These are phyloP conservation scores for Colletotrichum falcatum DNA, from an alignment of 2,329 filamentous ascomycete species.

Conservation along the genomic window DNA sequence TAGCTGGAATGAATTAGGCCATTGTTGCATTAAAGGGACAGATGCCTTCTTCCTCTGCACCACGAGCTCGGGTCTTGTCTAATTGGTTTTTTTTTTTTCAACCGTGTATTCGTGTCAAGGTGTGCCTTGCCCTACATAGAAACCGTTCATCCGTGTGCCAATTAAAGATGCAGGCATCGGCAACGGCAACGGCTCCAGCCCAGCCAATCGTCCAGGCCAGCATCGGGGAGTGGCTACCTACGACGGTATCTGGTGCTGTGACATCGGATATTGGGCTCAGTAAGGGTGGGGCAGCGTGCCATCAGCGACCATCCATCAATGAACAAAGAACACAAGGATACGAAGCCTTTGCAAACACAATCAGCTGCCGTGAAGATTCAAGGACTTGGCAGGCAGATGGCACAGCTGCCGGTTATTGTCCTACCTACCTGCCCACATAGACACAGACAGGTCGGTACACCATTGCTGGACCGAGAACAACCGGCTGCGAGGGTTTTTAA, in stretches of 20 bases:
- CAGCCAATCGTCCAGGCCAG: slow-evolving; percentile 6
- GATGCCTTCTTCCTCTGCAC: slow-evolving; percentile 14
- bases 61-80: slow-evolving; percentile 17
- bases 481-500: background rate
- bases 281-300: slow-evolving; percentile 31
- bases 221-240: slow-evolving; percentile 33
- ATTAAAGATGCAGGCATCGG: background rate
- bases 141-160: slow-evolving; percentile 13
- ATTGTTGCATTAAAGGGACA: slow-evolving; percentile 14
- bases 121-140: slow-evolving; percentile 11
- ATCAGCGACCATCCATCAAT: slow-evolving; percentile 1
- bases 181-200: background rate
- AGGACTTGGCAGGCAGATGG: background rate
- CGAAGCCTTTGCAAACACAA: background rate
- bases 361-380: background rate
- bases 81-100: background rate
- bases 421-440: no score
- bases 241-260: slow-evolving; percentile 31
- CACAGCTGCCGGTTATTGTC: background rate
- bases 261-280: slow-evolving; percentile 37
- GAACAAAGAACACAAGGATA: background rate
- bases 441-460: no score
- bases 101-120: background rate
- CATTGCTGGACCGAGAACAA: background rate
- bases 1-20: slow-evolving; percentile 14